Conservation (phyloP, 2,329 filamentous ascomycete genomes). For the Verticillium nonalfalfae region DNA sequence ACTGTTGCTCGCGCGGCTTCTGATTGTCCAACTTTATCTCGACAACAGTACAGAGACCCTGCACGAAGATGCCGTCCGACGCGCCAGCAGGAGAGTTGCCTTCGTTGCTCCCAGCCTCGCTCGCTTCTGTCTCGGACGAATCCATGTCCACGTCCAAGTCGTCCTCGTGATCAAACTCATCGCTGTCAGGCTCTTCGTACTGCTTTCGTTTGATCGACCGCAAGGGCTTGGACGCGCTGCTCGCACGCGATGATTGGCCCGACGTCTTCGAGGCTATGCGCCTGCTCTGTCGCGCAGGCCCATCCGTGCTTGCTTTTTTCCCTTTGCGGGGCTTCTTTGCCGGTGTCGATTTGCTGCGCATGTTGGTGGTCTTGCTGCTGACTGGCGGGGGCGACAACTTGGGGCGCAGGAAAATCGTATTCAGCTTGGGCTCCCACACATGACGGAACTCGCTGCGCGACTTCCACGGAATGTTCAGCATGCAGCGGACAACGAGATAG, state of each 20-base stretch:
- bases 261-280: slow-evolving; percentile 23
- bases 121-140: background rate
- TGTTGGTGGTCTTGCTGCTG: background rate
- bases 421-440: slow-evolving; percentile 67
- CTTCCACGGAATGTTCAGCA: slow-evolving; percentile 76
- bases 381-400: slow-evolving; percentile 28
- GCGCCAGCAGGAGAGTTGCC: background rate
- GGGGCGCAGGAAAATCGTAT: slow-evolving; percentile 56
- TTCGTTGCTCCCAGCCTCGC: slow-evolving; percentile 4
- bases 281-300: slow-evolving; percentile 27
- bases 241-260: slow-evolving; percentile 18
- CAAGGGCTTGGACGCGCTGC: slow-evolving; percentile 17
- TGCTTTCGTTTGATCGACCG: slow-evolving; percentile 11
- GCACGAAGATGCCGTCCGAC: slow-evolving; percentile 33
- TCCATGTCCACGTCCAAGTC: slow-evolving; percentile 11
- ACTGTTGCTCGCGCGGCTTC: slow-evolving; percentile 62
- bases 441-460: slow-evolving; percentile 73
- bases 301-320: slow-evolving; percentile 1
- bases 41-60: slow-evolving; percentile 66
- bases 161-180: slow-evolving; percentile 26
- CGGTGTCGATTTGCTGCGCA: background rate
- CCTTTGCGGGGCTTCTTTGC: slow-evolving; percentile 2
- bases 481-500: slow-evolving; percentile 65
- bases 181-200: slow-evolving; percentile 41
- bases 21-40: slow-evolving; percentile 71